Base-by-base conservation (phyloP, 2,329 filamentous ascomycete species). In the Aspergillus sp. region DNA sequence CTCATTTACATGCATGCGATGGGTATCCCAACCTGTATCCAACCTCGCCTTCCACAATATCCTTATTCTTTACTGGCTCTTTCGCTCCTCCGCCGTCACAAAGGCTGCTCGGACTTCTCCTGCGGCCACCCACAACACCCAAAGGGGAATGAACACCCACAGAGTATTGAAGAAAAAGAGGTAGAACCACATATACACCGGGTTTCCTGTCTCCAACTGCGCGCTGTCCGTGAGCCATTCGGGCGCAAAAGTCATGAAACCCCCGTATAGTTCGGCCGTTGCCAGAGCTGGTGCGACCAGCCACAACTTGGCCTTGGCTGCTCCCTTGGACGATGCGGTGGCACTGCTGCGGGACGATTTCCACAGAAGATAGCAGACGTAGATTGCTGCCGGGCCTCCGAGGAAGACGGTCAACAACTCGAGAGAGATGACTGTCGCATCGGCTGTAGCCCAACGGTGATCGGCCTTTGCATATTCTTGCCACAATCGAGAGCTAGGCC, bases 391-490 rank as follows among this genome's bases (percentile, higher is more conserved):
- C 12, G 81, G 81, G 0, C 77, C 81, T 2, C 73, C 79, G 10
- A 81, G 61, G 30, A 77, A 70, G 1, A 84, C 80, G 0, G 81
- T 85, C 60, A 85, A 60, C 10, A 84, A 48, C 61, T 85, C 81
- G 45, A 84, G 57, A 35, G 72, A 75, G 38, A 85, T 72, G 31
- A 83, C 74, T 1, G 71, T 78, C 45, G 81, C 47, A 57, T 85
- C 81, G 7, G 74, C 74, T 6, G 71, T 75, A 7, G 74, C 77
- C 81, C 81, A 84, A 48, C 81, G 67, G 49, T 66, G 68, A 59
- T 85, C 81, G 13, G 81, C 81, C 60, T 81, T 81, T 5, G 78
- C 79, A 60, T 85, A 85, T 62, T 83, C 81, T 62, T 80, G 77
- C 81, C 81, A 85, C 46, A 84, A 61, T 39, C 72, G 68, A 37